These are phyloP conservation scores for Isochrysis galbana DNA, from an alignment of 78 protist species.

Conservation along the genomic window DNA sequence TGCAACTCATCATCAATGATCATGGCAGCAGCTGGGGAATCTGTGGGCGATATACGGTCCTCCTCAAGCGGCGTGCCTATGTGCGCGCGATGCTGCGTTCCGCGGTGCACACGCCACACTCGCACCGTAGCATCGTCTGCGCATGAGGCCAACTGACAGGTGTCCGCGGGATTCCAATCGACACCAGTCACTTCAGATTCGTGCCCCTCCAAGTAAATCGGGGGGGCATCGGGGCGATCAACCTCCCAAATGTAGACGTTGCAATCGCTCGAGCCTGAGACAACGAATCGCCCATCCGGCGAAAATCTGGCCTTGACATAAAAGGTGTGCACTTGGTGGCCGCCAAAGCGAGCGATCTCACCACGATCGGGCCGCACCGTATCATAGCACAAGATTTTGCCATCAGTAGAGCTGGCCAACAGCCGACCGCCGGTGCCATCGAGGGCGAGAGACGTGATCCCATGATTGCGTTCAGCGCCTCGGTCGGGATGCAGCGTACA, in stretches of 20 bases:
- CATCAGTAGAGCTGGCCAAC: not conserved
- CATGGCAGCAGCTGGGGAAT: too few species aligned
- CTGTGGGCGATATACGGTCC: too few species aligned
- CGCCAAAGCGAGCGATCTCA: not conserved
- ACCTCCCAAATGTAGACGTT: constrained; percentile 18
- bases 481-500: not conserved
- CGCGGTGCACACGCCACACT: constrained; percentile 7
- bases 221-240: not conserved
- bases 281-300: constrained; percentile 23
- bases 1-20: too few species aligned
- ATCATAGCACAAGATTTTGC: constrained; percentile 6
- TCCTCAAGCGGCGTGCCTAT: too few species aligned
- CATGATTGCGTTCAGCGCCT: not conserved
- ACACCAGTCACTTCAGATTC: not conserved
- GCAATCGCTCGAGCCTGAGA: not conserved
- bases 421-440: not conserved
- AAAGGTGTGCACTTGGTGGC: not conserved
- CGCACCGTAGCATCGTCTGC: constrained; percentile 26
- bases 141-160: not conserved
- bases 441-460: not conserved
- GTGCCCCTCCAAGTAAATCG: constrained; percentile 2
- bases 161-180: not conserved
- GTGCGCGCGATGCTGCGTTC: not conserved
- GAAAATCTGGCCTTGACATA: constrained; percentile 26
- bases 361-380: not conserved